Evolutionary conservation across 2,329 filamentous ascomycete species (phyloP).

Genomic region (Aspergillus sp.): DNA sequence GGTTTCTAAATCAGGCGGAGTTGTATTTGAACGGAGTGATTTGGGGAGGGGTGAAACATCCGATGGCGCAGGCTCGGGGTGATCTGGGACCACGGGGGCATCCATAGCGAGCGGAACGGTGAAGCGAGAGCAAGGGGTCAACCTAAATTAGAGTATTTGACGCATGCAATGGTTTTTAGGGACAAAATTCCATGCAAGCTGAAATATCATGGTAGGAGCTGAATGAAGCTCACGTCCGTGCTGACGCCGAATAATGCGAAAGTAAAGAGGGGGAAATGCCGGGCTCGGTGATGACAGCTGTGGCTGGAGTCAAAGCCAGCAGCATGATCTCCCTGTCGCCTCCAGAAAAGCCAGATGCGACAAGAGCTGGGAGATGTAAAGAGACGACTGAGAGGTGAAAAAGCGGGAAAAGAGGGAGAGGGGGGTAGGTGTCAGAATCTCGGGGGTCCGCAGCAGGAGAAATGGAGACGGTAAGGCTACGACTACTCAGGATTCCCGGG

Average conservation of each 20-base stretch:
- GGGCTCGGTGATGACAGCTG: constrained; percentile 1
- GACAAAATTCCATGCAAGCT: neutral
- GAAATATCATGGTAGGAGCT: neutral
- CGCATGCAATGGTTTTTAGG: neutral
- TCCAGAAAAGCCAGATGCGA: neutral
- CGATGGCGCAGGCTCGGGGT: constrained; percentile 29
- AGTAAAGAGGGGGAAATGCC: constrained; percentile 1
- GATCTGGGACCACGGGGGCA: constrained; percentile 26
- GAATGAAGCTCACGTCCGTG: neutral
- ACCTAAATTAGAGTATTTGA: neutral
- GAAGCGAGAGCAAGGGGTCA: constrained; percentile 1
- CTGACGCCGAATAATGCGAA: neutral
- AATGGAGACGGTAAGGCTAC: neutral
- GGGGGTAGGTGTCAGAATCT: neutral
- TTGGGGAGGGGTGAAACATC: constrained; percentile 37
- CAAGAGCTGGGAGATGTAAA: neutral
- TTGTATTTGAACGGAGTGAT: constrained; percentile 38
- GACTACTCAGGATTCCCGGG: neutral
- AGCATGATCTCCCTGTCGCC: constrained; percentile 8
- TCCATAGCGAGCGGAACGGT: constrained; percentile 31
- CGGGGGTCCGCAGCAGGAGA: neutral
- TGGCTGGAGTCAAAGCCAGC: constrained; percentile 7
- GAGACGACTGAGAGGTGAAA: neutral
- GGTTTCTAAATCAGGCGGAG: constrained; percentile 34
- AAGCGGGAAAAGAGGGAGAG: neutral